Evolutionary conservation across 768 basidiomycete genomes (phyloP).

Genomic region (Lentinula raphanica): DNA sequence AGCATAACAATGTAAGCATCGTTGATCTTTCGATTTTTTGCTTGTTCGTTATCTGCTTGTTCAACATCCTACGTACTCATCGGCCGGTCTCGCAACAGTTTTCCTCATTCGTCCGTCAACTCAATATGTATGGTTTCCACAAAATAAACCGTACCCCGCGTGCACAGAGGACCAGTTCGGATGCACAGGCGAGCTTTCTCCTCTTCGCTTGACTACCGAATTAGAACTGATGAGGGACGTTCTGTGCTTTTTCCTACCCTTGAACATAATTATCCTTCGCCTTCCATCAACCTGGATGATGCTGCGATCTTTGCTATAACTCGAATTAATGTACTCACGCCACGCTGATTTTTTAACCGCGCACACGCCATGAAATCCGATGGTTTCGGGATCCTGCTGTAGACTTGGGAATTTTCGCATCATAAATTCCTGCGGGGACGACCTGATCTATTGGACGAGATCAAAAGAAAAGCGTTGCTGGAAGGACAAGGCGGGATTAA

Average conservation of each 20-base stretch:
- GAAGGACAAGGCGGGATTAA: slow-evolving; percentile 52
- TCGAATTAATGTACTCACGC: not conserved
- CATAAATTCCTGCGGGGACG: slow-evolving; percentile 79
- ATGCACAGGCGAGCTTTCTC: slow-evolving; percentile 36
- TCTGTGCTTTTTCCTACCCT: not conserved
- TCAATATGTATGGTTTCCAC: slow-evolving; percentile 97
- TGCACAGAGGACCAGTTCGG: slow-evolving; percentile 73
- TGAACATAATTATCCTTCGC: not conserved
- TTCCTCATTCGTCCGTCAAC: slow-evolving; percentile 88
- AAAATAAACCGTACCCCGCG: slow-evolving; percentile 90
- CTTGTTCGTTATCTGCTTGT: too few species aligned
- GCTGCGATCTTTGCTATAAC: too few species aligned
- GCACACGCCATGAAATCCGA: not conserved
- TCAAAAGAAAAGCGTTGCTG: slow-evolving; percentile 81
- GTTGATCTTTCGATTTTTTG: slow-evolving; percentile 8
- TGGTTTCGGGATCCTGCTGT: not conserved
- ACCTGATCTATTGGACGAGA: slow-evolving; percentile 77
- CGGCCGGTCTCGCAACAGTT: slow-evolving; percentile 48
- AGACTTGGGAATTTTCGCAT: slow-evolving; percentile 88
- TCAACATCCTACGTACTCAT: slow-evolving; percentile 6
- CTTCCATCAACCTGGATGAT: not conserved
- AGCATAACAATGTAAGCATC: slow-evolving; percentile 76
- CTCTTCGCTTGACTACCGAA: not conserved
- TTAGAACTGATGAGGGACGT: not conserved
- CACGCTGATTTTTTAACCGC: not conserved